Conservation (phyloP, 1,139 yeast genomes). For the Scheffersomyces titani region DNA sequence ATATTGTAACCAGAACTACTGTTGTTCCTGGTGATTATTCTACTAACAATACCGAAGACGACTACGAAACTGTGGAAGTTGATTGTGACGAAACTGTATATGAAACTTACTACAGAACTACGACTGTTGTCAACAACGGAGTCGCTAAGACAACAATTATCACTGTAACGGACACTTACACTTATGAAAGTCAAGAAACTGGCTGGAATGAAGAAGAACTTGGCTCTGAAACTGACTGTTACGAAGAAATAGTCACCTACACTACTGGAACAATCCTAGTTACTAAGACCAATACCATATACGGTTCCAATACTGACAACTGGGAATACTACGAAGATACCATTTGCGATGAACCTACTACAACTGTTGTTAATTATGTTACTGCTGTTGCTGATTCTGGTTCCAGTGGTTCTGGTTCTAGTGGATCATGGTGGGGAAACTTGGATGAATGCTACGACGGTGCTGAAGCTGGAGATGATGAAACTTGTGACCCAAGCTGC, state of each 20-base stretch:
- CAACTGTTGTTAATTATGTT: background rate
- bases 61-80: background rate
- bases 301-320: background rate
- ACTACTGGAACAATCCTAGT: background rate
- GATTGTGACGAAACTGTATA: background rate
- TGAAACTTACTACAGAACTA: background rate
- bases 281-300: background rate
- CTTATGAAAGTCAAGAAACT: background rate
- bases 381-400: conserved; percentile 2
- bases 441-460: conserved; percentile 50
- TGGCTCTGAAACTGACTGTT: background rate
- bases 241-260: background rate
- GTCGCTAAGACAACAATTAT: background rate
- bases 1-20: background rate
- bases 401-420: conserved; percentile 4
- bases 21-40: background rate
- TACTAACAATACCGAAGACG: background rate
- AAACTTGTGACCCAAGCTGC: conserved; percentile 58
- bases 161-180: background rate
- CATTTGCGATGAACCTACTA: conserved; percentile 3
- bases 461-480: conserved; percentile 38
- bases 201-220: background rate
- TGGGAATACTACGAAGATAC: conserved; percentile 3
- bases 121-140: conserved; percentile 1
- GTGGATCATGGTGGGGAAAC: conserved; percentile 30